Evolutionary conservation across 169 alveolate genomes (phyloP), one percentile per base, ranked within the genome.

Genomic region (Plasmodium falciparum): DNA sequence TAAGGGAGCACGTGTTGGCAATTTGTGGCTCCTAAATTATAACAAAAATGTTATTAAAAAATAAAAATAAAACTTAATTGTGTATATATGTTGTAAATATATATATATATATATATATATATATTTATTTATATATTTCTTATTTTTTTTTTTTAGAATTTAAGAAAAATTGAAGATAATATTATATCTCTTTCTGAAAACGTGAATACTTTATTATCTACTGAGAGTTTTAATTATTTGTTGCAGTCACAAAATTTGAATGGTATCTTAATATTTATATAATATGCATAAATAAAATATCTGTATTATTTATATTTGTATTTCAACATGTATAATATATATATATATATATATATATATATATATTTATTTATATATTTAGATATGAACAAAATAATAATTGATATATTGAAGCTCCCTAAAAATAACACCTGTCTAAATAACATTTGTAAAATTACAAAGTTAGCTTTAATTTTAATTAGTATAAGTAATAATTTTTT

Each of bases 391-490:
- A 67, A 43, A 22, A 80, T 80, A 15, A 80, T 80, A 67, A 39
- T 24, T 50, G 73, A 63, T 45, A 80, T 80, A 20, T 39, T 80
- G 43, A 80, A 80, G 39, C 56, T 80, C 11, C 90, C 90, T 5
- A 13, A 22, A 45, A 33, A 29, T 13, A 80, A 22, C 70, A 67
- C 83, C 24, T 52, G 80, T 58, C 58, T 80, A 67, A 69, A 29
- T 62, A 80, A 80, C 33, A 80, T 80, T 54, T 80, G 90, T 61
- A 67, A 72, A 69, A 80, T 80, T 15, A 80, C 90, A 1, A 80
- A 80, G 65, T 49, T 80, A 56, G 29, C 90, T 62, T 52, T 80
- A 45, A 80, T 80, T 54, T 69, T 80, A 62, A 80, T 80, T 80
- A 69, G 90, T 43, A 80, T 80, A 67, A 45, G 90, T 61, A 80